Evolutionary conservation across 352 stramenopile species (phyloP).

Genomic region (Phytophthora multivora): DNA sequence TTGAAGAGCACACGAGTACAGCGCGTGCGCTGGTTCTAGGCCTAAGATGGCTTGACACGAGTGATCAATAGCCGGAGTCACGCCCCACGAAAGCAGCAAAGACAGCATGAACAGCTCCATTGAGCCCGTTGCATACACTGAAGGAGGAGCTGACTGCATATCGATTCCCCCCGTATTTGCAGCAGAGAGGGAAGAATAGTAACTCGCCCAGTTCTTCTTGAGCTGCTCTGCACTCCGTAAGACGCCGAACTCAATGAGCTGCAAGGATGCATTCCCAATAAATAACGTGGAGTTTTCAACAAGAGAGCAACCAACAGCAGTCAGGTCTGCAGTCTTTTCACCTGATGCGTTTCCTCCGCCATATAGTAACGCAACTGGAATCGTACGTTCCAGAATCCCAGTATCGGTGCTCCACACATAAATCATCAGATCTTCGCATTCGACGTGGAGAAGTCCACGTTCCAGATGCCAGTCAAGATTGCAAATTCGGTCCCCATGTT

Average conservation of each 20-base stretch:
- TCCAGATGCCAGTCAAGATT: slow-evolving; percentile 69
- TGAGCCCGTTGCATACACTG: slow-evolving; percentile 67
- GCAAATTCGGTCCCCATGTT: slow-evolving; percentile 60
- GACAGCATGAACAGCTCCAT: slow-evolving; percentile 77
- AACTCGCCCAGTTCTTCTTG: slow-evolving; percentile 73
- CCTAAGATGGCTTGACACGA: slow-evolving; percentile 61
- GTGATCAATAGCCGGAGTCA: slow-evolving; percentile 68
- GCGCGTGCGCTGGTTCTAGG: slow-evolving; percentile 46
- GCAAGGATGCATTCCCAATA: slow-evolving; percentile 56
- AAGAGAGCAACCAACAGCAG: slow-evolving; percentile 6
- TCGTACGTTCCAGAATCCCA: slow-evolving; percentile 69
- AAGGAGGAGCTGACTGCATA: slow-evolving; percentile 14
- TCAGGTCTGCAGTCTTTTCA: slow-evolving; percentile 9
- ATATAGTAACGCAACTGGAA: slow-evolving; percentile 60
- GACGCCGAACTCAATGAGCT: slow-evolving; percentile 71
- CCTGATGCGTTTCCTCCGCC: slow-evolving; percentile 42
- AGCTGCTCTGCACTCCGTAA: slow-evolving; percentile 70
- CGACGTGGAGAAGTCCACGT: slow-evolving; percentile 58
- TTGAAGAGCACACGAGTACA: slow-evolving; percentile 75
- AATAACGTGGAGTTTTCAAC: slow-evolving; percentile 60
- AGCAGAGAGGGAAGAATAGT: slow-evolving; percentile 44
- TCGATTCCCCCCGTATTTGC: slow-evolving; percentile 1
- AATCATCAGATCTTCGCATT: slow-evolving; percentile 77
- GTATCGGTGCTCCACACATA: slow-evolving; percentile 83
- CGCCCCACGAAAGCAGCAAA: slow-evolving; percentile 78